Conservation (phyloP, 163 green algal genomes). For the Prototheca wickerhamii region DNA sequence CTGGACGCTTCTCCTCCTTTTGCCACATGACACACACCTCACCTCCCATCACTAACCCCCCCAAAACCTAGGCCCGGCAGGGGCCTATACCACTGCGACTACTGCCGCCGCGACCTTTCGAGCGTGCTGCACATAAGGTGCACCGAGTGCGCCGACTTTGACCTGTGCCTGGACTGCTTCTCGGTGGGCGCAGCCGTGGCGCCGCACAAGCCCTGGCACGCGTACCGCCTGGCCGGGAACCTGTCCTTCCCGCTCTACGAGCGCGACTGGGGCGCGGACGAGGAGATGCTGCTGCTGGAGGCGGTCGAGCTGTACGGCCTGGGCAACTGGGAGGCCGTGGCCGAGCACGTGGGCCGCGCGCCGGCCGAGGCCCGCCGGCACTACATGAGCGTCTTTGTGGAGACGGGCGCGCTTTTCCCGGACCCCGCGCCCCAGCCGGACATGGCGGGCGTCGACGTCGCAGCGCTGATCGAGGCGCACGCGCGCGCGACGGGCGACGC, state of each 20-base stretch:
- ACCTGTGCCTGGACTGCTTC: conserved; percentile 97
- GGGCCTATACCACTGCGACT: conserved; percentile 89
- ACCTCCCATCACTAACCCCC: not conserved
- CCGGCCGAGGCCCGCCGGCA: conserved; percentile 63
- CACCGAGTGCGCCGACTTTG: conserved; percentile 83
- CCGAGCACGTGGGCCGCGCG: conserved; percentile 82
- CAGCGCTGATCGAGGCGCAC: conserved; percentile 14
- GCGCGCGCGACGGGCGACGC: not conserved
- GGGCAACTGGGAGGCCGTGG: conserved; percentile 83
- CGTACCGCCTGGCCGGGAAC: conserved; percentile 79
- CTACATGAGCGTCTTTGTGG: conserved; percentile 77
- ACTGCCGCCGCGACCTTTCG: conserved; percentile 86
- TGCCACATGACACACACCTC: not conserved
- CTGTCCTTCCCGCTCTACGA: conserved; percentile 91
- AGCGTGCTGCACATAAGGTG: conserved; percentile 85
- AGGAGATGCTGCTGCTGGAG: conserved; percentile 94
- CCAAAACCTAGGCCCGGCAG: conserved; percentile 14
- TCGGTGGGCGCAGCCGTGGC: conserved; percentile 57
- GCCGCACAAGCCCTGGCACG: conserved; percentile 69
- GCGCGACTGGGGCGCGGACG: conserved; percentile 85
- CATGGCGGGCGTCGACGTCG: conserved; percentile 30
- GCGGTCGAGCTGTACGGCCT: conserved; percentile 75
- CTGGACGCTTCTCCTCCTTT: not conserved
- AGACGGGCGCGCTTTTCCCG: conserved; percentile 56
- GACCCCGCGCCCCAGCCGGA: conserved; percentile 53